Evolutionary conservation across 108 stramenopile genomes (phyloP), one percentile per base, ranked within the genome.

Genomic region (Fragilariopsis cylindrus): DNA sequence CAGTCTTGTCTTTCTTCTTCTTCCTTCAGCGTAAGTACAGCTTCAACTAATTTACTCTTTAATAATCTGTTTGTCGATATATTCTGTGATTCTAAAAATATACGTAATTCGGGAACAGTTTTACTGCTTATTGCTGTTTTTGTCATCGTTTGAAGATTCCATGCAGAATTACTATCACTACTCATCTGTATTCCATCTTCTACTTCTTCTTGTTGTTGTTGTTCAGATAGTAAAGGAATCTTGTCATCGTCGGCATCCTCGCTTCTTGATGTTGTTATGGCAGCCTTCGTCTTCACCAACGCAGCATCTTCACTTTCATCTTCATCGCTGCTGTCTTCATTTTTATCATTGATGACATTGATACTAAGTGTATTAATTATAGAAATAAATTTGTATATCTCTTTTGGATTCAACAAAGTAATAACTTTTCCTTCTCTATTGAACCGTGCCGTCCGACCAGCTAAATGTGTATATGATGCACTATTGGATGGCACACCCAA

Each of bases 381-480:
- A 16, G 78, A 74, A 2, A 68, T 84, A 57, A 88, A 69, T 54
- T 79, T 74, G 15, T 70, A 65, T 5, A 74, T 79, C 53, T 88
- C 85, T 30, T 75, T 55, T 69, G 40, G 75, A 55, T 18, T 76
- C 56, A 15, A 85, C 44, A 88, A 73, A n/a, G 86, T 85, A 9
- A 88, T 76, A 0, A 81, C 83, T 47, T 73, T 78, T 6, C 90
- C 90, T 21, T 52, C n/a, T 16, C 65, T 30, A 40, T 84, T 79
- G 56, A 67, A 76, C 19, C 91, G 65, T 45, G 88, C 91, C n/a
- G 91, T 92, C 4, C 91, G 79, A 39, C 91, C 91, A 2, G 88
- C 82, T 79, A 89, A 79, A 70, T 92, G 91, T 5, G 87, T 72
- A 68, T 92, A 92, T 5, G 81, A 85, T 4, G 88, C 88, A 5